Conservation (phyloP, 2,329 filamentous ascomycete species). For the Aureobasidium subglaciale region DNA sequence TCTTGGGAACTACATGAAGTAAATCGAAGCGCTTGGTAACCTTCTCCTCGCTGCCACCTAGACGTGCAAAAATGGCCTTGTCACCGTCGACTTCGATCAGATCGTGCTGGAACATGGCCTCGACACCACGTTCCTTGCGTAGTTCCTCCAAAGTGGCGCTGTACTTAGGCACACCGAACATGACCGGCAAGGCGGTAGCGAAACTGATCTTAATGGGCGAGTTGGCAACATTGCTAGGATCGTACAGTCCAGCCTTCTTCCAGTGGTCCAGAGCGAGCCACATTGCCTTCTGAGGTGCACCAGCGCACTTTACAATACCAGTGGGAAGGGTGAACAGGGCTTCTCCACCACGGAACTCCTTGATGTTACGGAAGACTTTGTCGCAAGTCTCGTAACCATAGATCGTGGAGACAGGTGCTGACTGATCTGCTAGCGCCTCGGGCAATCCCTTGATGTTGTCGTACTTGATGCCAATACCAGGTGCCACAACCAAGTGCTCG, state of each 20-base stretch:
- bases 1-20: constrained; percentile 33
- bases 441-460: constrained; percentile 18
- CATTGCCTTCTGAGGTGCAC: constrained; percentile 36
- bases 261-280: constrained; percentile 36
- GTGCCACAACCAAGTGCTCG: constrained; percentile 58
- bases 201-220: constrained; percentile 33
- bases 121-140: constrained; percentile 30
- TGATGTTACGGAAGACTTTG: constrained; percentile 29
- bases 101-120: constrained; percentile 34
- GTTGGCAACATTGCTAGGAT: constrained; percentile 20
- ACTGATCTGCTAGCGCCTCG: constrained; percentile 30
- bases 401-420: constrained; percentile 31
- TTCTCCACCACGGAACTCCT: constrained; percentile 28
- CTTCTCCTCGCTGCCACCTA: constrained; percentile 21
- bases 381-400: constrained; percentile 34
- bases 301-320: constrained; percentile 35
- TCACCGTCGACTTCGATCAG: constrained; percentile 32
- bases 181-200: constrained; percentile 32
- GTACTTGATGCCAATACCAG: constrained; percentile 26
- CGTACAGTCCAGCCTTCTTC: constrained; percentile 31
- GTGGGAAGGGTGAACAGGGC: constrained; percentile 35
- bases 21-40: constrained; percentile 32
- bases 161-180: constrained; percentile 37
- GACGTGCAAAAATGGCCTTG: constrained; percentile 29
- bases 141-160: constrained; percentile 30